A percentile compares a stretch with the other conserved stretches of the same genome.
These are phyloP conservation scores for Fusarium sp. DNA, from an alignment of 2,329 filamentous ascomycete genomes.

Conservation along the genomic window DNA sequence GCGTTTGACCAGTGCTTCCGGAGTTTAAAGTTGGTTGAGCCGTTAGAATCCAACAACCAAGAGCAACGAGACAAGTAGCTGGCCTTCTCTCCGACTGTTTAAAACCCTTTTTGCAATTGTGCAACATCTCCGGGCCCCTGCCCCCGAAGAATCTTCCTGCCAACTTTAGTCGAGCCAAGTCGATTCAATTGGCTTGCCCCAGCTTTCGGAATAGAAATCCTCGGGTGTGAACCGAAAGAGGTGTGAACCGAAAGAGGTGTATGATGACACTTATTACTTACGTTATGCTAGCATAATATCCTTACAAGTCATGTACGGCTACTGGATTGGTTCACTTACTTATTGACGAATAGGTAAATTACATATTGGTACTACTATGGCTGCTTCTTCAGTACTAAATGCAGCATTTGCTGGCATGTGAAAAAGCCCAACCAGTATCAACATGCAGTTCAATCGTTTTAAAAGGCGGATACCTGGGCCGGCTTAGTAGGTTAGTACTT, in stretches of 20 bases:
- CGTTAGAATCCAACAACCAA: slow-evolving; percentile 30
- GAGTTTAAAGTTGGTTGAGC: slow-evolving; percentile 16
- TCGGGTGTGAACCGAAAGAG: no score
- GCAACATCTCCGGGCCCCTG: slow-evolving; percentile 2
- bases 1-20: slow-evolving; percentile 4
- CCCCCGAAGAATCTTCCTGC: not conserved
- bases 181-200: slow-evolving; percentile 26
- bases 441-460: not conserved
- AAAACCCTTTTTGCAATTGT: not conserved
- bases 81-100: slow-evolving; percentile 15
- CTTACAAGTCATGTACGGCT: not conserved
- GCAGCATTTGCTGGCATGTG: not conserved
- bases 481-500: no score
- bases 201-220: not conserved
- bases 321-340: not conserved
- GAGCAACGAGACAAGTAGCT: slow-evolving; percentile 9
- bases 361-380: not conserved
- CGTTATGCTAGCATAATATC: not conserved
- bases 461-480: slow-evolving; percentile 5
- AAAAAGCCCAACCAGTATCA: not conserved
- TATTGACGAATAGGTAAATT: not conserved
- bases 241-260: not conserved
- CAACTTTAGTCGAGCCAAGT: slow-evolving; percentile 2
- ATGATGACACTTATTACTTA: not conserved
- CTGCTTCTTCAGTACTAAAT: not conserved